Percentiles rank a stretch among this genome's conserved stretches.
Evolutionary conservation across 345 rosid species (phyloP).

Genomic region (Zanthoxylum bungeanum): DNA sequence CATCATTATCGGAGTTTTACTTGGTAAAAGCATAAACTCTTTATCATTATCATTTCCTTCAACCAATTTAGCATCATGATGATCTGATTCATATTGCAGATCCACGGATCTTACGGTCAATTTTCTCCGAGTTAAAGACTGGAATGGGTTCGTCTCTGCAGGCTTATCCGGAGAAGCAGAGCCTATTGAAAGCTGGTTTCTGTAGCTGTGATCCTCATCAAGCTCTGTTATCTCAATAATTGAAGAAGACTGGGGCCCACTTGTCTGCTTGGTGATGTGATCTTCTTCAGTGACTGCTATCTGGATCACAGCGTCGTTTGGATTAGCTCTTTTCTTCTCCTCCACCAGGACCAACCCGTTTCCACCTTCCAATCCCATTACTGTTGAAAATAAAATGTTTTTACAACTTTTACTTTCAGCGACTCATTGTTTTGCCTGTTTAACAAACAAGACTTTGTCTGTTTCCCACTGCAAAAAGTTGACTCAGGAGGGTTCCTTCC

Average conservation of each 20-base stretch:
- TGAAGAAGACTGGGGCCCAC: background rate
- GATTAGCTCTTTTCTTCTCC: constrained; percentile 24
- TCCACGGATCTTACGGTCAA: constrained; percentile 46
- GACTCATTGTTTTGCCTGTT: no score
- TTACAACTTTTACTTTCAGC: background rate
- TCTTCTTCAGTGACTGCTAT: constrained; percentile 24
- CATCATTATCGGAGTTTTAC: constrained; percentile 13
- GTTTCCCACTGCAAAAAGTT: no score
- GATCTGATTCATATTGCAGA: constrained; percentile 28
- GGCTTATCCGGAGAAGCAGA: constrained; percentile 37
- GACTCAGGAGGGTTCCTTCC: no score
- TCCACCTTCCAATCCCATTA: constrained; percentile 15
- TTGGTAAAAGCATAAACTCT: constrained; percentile 20
- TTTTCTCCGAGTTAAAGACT: constrained; percentile 20
- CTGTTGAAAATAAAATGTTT: background rate
- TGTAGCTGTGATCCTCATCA: constrained; percentile 7
- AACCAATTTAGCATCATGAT: constrained; percentile 21
- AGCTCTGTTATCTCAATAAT: constrained; percentile 22
- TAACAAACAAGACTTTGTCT: no score
- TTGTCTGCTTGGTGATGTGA: background rate
- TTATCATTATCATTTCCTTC: constrained; percentile 36
- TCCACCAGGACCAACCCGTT: constrained; percentile 8
- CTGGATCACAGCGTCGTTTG: constrained; percentile 36
- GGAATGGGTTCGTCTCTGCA: constrained; percentile 26
- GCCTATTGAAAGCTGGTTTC: constrained; percentile 13